phyloP scores from a whole-genome alignment of 305 asterid genomes.

The Euphrasia arctica region DNA sequence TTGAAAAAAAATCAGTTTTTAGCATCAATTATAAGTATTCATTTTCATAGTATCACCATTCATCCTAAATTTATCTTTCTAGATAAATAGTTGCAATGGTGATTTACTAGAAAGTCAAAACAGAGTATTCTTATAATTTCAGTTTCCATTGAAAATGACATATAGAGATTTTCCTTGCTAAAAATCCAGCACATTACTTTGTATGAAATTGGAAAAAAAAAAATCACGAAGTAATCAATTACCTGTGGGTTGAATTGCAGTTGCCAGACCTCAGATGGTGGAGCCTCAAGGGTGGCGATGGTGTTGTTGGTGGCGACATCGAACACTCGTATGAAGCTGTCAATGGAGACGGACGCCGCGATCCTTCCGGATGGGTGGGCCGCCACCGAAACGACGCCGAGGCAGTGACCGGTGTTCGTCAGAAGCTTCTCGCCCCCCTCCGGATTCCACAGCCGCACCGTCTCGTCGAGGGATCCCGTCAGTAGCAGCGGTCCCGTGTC shows the following conservation, averaged over 20 bases:
- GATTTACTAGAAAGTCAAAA: not conserved
- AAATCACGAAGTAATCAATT: not conserved
- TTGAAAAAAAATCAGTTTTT: too few species aligned
- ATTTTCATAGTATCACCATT: not conserved
- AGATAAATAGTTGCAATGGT: not conserved
- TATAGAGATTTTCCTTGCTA: not conserved
- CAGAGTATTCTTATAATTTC: not conserved
- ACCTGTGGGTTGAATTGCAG: slow-evolving; percentile 84
- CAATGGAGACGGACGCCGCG: slow-evolving; percentile 91
- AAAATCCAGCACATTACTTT: not conserved
- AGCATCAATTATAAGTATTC: not conserved
- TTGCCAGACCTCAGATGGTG: slow-evolving; percentile 99
- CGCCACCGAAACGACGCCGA: slow-evolving; percentile 83
- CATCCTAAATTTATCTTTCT: not conserved
- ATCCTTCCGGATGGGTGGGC: slow-evolving; percentile 88
- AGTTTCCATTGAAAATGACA: not conserved
- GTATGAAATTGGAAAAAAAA: slow-evolving; percentile 8
- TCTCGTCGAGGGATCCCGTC: slow-evolving; percentile 92
- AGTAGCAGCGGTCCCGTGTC: slow-evolving; percentile 55
- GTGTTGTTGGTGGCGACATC: slow-evolving; percentile 76
- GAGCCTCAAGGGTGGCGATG: slow-evolving; percentile 90
- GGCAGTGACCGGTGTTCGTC: slow-evolving; percentile 76
- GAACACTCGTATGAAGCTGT: slow-evolving; percentile 83
- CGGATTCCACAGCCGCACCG: slow-evolving; percentile 76
- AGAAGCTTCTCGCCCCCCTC: slow-evolving; percentile 41